Evolutionary conservation across 129 eudicot species (phyloP), one percentile per base, ranked within the genome.

Genomic region (Helianthus tuberosus): DNA sequence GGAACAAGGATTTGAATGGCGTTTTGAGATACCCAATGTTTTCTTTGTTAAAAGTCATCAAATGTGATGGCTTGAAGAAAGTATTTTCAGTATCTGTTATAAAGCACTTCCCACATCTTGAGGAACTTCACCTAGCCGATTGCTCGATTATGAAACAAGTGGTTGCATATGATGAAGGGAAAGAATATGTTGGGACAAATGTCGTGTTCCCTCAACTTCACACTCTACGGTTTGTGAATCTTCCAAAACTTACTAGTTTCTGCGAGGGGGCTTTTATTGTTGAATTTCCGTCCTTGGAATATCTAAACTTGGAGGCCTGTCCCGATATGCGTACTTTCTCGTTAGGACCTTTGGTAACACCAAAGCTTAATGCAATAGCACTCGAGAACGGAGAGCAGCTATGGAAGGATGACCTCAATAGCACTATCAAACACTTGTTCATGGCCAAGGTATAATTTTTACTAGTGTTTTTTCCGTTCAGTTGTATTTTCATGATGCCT

Each of bases 131-230:
- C 55, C 8, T 73, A 44, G 55, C 68, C 23, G 8, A 57, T 46
- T 73, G 77, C 58, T 73, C 27, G 29, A 8, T 29, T 5, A 59
- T 73, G 69, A 23, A 60, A 73, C 59, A 73, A 73, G 77, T 73
- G 25, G 36, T 59, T 59, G 77, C 68, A 13, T 68, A 43, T 59
- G 68, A 43, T 59, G 68, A 43, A 41, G 16, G 27, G 27, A 44
- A 46, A 12, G 72, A 36, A 53, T 9, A 51, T 75, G 41, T 43
- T 20, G 73, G 36, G 36, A 65, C 65, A 51, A 53, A 50, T 8
- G 41, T 65, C n/a, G 79, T 64, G 44, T 75, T 75, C 73, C 79
- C 79, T 64, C 51, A 65, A 54, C 54, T 75, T 43, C 65, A 75
- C 54, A 46, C 72, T 64, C 66, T 75, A 39, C 25, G 20, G 51